Conservation (phyloP, 805 yeast species). For the Candida jianshihensis region DNA sequence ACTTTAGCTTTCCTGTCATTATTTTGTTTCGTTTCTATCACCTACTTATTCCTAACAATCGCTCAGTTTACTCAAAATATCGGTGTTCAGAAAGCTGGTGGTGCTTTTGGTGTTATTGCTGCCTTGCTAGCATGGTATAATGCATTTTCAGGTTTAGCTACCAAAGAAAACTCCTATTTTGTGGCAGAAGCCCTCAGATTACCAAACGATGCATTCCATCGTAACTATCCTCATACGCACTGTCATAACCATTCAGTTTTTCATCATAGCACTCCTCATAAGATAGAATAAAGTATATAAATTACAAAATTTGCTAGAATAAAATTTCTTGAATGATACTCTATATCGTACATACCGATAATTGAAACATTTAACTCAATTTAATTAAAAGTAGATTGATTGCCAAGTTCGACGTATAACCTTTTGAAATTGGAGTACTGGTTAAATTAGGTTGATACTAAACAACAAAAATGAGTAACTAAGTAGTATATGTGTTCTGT, state of each 20-base stretch:
- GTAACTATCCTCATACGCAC: background rate
- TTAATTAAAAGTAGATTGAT: no score
- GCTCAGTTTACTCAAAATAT: constrained; percentile 37
- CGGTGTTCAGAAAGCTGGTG: constrained; percentile 45
- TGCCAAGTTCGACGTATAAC: no score
- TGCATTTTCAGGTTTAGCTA: constrained; percentile 65
- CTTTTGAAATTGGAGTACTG: no score
- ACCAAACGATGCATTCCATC: constrained; percentile 33
- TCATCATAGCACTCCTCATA: background rate
- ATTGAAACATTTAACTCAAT: no score
- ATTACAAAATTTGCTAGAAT: no score
- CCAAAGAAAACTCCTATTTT: constrained; percentile 54
- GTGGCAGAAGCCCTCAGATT: constrained; percentile 26
- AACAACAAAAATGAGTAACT: no score
- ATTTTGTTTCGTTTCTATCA: constrained; percentile 38
- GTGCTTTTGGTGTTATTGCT: constrained; percentile 55
- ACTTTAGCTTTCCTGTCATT: constrained; percentile 40
- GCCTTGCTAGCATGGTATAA: constrained; percentile 63
- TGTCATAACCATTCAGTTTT: no score
- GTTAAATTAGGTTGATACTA: no score
- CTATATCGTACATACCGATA: no score
- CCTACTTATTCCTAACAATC: constrained; percentile 39
- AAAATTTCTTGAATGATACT: no score
- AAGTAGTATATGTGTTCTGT: no score
- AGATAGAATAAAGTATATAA: background rate